Conservation (phyloP, 225 moss, liverwort and hornwort species). For the Ulota crispa region DNA sequence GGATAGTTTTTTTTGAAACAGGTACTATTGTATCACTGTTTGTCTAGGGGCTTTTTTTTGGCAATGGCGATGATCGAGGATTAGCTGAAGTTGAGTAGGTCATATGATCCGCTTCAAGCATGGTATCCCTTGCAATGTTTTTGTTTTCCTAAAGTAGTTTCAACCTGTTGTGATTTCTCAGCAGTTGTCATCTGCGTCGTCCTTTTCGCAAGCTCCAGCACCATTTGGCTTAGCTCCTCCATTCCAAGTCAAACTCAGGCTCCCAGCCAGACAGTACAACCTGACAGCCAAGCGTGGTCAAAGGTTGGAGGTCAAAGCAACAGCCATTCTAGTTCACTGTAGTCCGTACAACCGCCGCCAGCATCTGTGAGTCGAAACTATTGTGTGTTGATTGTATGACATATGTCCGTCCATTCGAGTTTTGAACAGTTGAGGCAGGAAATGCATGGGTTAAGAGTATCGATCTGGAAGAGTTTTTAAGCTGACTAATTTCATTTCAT, state of each 20-base stretch:
- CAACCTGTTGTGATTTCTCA: slow-evolving; percentile 21
- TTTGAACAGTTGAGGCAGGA: no score
- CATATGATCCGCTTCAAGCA: no score
- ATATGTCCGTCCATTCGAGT: no score
- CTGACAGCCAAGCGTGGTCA: slow-evolving; percentile 70
- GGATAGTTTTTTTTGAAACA: no score
- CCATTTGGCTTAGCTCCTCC: slow-evolving; percentile 74
- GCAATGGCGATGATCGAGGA: no score
- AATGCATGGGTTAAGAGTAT: no score
- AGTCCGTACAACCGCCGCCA: slow-evolving; percentile 52
- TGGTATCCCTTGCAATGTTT: no score
- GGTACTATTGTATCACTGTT: background rate
- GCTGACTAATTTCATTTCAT: slow-evolving; percentile 9
- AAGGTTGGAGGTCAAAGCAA: slow-evolving; percentile 67
- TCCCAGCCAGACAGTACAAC: slow-evolving; percentile 60
- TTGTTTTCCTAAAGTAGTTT: slow-evolving; percentile 22
- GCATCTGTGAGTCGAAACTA: slow-evolving; percentile 64
- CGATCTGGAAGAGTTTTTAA: no score
- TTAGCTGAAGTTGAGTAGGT: no score
- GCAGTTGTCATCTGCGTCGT: slow-evolving; percentile 75
- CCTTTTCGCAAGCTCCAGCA: slow-evolving; percentile 74
- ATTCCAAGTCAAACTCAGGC: slow-evolving; percentile 69
- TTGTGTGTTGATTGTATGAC: slow-evolving; percentile 16
- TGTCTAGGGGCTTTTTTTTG: no score
- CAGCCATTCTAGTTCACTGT: slow-evolving; percentile 55